Evolutionary conservation across 2,329 filamentous ascomycete genomes (phyloP).

Genomic region (Curvularia spicifera): DNA sequence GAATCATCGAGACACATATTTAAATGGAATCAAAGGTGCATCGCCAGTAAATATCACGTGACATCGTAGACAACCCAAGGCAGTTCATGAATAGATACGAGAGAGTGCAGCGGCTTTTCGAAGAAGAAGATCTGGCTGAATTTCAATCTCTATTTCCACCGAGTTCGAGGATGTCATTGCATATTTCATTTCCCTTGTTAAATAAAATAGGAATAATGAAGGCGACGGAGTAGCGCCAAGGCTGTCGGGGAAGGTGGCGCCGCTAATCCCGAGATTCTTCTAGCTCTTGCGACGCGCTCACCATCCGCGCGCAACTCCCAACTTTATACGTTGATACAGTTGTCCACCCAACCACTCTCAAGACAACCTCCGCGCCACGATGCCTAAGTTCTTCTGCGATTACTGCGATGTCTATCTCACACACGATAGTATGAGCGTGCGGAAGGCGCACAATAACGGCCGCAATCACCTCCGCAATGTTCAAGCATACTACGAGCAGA

Average conservation of each 20-base stretch:
- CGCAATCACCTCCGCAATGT: constrained; percentile 98
- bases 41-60: too few species aligned
- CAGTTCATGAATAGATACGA: too few species aligned
- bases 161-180: background rate
- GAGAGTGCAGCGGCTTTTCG: too few species aligned
- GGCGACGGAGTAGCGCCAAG: constrained; percentile 17
- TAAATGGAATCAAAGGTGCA: too few species aligned
- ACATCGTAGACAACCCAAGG: too few species aligned
- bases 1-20: too few species aligned
- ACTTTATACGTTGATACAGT: background rate
- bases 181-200: background rate
- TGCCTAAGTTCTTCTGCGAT: constrained; percentile 64
- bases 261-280: constrained; percentile 30
- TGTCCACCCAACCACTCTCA: background rate
- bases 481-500: constrained; percentile 98
- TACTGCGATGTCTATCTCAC: constrained; percentile 99
- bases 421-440: constrained; percentile 99
- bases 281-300: constrained; percentile 30
- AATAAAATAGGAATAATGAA: background rate
- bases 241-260: constrained; percentile 20
- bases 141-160: too few species aligned
- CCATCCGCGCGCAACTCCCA: constrained; percentile 4
- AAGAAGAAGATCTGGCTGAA: too few species aligned
- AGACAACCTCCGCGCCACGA: constrained; percentile 6
- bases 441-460: constrained; percentile 96